phyloP scores from a whole-genome alignment of 345 rosid species.

The Eucalyptus tenuipes region DNA sequence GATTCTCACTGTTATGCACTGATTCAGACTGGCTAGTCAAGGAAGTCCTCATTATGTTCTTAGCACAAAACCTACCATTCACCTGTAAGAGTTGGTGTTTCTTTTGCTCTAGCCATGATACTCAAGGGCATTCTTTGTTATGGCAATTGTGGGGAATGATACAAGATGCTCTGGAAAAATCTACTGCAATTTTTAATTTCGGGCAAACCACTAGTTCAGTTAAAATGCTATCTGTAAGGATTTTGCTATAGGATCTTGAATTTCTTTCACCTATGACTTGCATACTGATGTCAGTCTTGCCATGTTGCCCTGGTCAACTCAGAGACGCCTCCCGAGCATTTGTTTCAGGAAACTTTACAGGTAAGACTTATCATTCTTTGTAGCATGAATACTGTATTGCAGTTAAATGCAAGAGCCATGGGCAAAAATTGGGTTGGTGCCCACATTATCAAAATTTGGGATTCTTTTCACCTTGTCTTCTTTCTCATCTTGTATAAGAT shows the following conservation, averaged over 20 bases:
- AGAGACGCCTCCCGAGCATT: slow-evolving; percentile 96
- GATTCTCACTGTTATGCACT: not conserved
- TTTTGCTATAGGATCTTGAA: not conserved
- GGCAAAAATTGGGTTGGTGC: not conserved
- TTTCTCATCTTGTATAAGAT: not conserved
- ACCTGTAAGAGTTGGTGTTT: not conserved
- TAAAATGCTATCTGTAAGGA: not conserved
- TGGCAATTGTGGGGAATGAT: not conserved
- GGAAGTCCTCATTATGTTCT: not conserved
- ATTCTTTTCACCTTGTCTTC: not conserved
- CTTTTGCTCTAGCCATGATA: not conserved
- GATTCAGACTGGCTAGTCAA: not conserved
- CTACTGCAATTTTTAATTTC: not conserved
- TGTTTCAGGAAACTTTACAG: slow-evolving; percentile 95
- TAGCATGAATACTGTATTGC: not conserved
- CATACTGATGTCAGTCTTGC: not conserved
- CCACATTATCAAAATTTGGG: not conserved
- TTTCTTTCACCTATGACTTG: not conserved
- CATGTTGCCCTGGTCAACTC: not conserved
- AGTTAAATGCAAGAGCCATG: not conserved
- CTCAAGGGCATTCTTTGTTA: not conserved
- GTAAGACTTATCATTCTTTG: slow-evolving; percentile 13
- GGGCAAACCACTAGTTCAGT: not conserved
- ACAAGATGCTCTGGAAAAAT: not conserved
- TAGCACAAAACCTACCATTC: not conserved